Evolutionary conservation across 176 grass and related monocot species (phyloP), one percentile per base, ranked within the genome.

Genomic region (Panicum miliaceum): DNA sequence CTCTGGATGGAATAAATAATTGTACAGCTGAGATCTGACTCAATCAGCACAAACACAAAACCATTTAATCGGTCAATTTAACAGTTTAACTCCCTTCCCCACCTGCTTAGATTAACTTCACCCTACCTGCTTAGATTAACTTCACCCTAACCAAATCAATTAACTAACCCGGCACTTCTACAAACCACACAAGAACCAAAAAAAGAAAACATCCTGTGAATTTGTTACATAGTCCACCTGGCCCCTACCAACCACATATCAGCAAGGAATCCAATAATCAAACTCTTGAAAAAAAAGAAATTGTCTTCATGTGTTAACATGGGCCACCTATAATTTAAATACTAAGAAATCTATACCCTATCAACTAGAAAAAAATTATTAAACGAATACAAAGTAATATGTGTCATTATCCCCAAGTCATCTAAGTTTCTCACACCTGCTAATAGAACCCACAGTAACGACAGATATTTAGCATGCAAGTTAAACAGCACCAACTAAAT

Each of bases 231-330:
- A 59, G 76, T 35, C 64, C n/a, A 77, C 48, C 64, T 78, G 32
- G 50, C 65, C 64, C 40, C 64, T 65, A 82, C 56, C 77, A 88
- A 81, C 65, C 73, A 71, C 71, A 36, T 79, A 71, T 38, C 71
- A 70, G 16, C 40, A 80, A 72, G 60, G 62, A 83, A 67, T 83
- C 48, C 13, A 42, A 79, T 73, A 79, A 40, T 29, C 74, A 76
- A 82, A 60, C 40, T 68, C 27, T 80, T 35, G 67, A 68, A 66
- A 68, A 62, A 60, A 83, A 82, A 5, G 19, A 76, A 78, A 77
- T 59, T 25, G 34, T 77, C 73, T 86, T 53, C 25, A 80, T 54
- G 62, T 79, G 60, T 68, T 54, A 75, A 53, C 34, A 27, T 87
- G 11, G 20, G 20, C 18, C 32, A 35, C 60, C 75, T 80, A 78